These are phyloP conservation scores for Collybiopsis confluens DNA, from an alignment of 768 basidiomycete species.

Conservation along the genomic window DNA sequence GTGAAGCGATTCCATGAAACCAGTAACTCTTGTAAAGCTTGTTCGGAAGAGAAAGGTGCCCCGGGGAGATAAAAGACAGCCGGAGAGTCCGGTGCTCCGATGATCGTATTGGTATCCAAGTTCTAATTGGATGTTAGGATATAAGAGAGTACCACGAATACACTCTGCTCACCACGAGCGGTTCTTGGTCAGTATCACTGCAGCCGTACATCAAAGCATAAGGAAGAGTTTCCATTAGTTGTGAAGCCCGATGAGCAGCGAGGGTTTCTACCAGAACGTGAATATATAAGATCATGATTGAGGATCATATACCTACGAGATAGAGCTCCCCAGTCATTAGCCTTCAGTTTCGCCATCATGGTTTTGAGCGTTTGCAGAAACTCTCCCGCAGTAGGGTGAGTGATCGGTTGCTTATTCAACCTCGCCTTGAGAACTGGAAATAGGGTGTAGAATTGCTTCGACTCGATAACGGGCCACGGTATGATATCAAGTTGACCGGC, in stretches of 20 bases:
- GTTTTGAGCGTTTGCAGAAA: constrained; percentile 58
- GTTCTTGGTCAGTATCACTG: constrained; percentile 41
- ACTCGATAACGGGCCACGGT: constrained; percentile 68
- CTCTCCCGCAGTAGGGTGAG: constrained; percentile 47
- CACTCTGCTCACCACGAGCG: constrained; percentile 47
- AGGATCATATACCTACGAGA: constrained; percentile 41
- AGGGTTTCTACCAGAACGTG: constrained; percentile 35
- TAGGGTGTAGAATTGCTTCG: constrained; percentile 53
- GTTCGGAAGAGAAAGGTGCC: constrained; percentile 11
- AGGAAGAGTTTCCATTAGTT: constrained; percentile 36
- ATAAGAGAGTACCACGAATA: no score
- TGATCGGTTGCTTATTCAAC: constrained; percentile 44
- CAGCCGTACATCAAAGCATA: constrained; percentile 46
- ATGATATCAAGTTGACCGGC: constrained; percentile 51
- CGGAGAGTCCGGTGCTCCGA: constrained; percentile 35
- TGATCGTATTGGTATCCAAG: constrained; percentile 42
- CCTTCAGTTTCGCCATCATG: constrained; percentile 65
- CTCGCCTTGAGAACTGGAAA: constrained; percentile 43
- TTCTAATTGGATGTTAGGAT: no score
- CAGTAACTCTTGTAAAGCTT: constrained; percentile 17
- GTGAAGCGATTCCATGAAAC: constrained; percentile 25
- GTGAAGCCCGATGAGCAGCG: constrained; percentile 42
- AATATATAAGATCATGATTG: background rate
- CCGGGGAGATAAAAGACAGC: constrained; percentile 28
- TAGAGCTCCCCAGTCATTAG: constrained; percentile 62